A percentile compares a stretch with the other conserved stretches of the same genome.
Conservation (phyloP, 371 early-diverging fungal species). For the Rhizopus sp. region DNA sequence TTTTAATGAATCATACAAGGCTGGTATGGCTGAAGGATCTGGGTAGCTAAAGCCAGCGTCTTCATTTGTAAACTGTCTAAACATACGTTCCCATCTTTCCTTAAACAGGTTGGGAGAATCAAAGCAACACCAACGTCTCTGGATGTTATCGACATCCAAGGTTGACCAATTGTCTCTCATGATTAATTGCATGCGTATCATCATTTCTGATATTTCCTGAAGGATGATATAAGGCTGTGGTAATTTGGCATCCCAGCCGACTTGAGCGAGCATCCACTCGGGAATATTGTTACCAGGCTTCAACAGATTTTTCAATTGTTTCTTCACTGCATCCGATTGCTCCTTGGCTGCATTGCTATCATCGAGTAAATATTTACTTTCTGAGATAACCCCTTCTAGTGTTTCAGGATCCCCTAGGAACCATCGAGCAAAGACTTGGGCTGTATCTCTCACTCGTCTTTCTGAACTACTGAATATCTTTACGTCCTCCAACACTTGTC, state of each 20-base stretch:
- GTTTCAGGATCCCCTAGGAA: slow-evolving; percentile 69
- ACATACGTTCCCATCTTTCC: slow-evolving; percentile 96
- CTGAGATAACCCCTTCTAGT: slow-evolving; percentile 60
- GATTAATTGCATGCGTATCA: slow-evolving; percentile 66
- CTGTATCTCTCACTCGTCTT: slow-evolving; percentile 87
- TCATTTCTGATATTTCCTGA: slow-evolving; percentile 67
- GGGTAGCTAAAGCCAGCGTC: slow-evolving; percentile 25
- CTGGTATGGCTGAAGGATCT: slow-evolving; percentile 91
- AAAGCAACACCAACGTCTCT: slow-evolving; percentile 79
- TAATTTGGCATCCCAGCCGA: slow-evolving; percentile 58
- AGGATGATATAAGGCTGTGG: slow-evolving; percentile 69
- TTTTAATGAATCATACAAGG: slow-evolving; percentile 93
- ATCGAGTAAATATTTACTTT: slow-evolving; percentile 92
- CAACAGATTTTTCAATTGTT: slow-evolving; percentile 59
- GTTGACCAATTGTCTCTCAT: slow-evolving; percentile 81
- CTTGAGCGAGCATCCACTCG: slow-evolving; percentile 35
- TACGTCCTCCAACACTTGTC: slow-evolving; percentile 83
- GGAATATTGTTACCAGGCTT: slow-evolving; percentile 58
- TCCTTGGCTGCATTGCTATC: slow-evolving; percentile 95
- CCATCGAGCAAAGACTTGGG: slow-evolving; percentile 78
- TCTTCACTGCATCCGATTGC: slow-evolving; percentile 86
- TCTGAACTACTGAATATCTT: slow-evolving; percentile 87
- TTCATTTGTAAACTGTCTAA: slow-evolving; percentile 74
- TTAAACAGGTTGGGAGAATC: slow-evolving; percentile 76
- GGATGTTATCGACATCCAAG: slow-evolving; percentile 59